Base-by-base conservation (phyloP, 2,329 filamentous ascomycete genomes). In the Aspergillus aculeatinus region DNA sequence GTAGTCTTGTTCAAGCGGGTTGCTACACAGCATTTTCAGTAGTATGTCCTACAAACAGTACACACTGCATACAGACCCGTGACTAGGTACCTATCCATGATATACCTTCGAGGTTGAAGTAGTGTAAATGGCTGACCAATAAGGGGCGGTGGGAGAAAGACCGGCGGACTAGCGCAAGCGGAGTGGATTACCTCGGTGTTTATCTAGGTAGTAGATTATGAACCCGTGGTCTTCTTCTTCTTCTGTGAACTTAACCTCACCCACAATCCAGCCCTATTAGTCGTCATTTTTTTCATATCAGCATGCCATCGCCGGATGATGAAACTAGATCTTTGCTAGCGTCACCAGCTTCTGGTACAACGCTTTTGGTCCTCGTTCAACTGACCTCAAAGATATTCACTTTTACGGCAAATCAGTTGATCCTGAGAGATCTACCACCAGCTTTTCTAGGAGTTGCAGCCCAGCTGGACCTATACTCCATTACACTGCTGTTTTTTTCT, bases 401-500 rank as follows among this genome's bases (percentile, higher is more conserved):
- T 25, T 99, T 99, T 77, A 77, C 89, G 66, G 90, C 95, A 72
- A 99, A 98, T 78, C 94, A 99, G 76, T 75, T 96, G 42, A 85
- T 99, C 31, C 84, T 99, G 7, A 91, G 94, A 39, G 94, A 90
- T 73, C 81, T 98, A 49, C 96, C 92, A 1, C 93, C 95, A 0
- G 85, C 89, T 60, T 83, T 96, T 0, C 84, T 99, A 1, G 95
- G 94, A 5, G 82, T 96, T 5, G 89, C 93, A 2, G 89, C 93
- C 0, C 95, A 97, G 74, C 84, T 99, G 3, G 95, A 99, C 70
- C 87, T 98, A 0, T 97, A 93, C 75, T 93, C 94, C 61, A 89
- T 96, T 49, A 92, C 92, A 0, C 88, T 96, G n/a, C 83, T 99
- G 0, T 97, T 96, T 76, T 98, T 99, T 71, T 90, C 95, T 0